Evolutionary conservation across 2,329 filamentous ascomycete genomes (phyloP), one percentile per base, ranked within the genome.

Genomic region (Xylaria sp.): DNA sequence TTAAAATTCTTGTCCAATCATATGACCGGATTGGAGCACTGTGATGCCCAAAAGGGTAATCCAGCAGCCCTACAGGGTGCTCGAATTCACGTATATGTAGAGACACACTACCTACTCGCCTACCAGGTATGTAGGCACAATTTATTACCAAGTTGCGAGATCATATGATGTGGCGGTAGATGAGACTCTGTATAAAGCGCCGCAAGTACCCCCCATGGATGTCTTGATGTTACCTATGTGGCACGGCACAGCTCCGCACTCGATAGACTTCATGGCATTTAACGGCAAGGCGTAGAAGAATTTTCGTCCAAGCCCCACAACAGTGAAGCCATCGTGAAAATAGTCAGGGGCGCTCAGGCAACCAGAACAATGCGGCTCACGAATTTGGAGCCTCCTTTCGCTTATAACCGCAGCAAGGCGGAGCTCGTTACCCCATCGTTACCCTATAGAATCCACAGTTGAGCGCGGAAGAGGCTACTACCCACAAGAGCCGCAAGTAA

Each of bases 371-470:
- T 55, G 63, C 55, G 55, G 41, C 67, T 60, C 41, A 23, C 59
- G 34, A 63, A 34, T 15, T 63, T 66, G 58, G 18, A 50, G 32
- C 52, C 20, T 61, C 32, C 25, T 63, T 50, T 64, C 60, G 63
- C 53, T 57, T 66, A 62, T 55, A 69, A 25, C 63, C 63, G 67
- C 63, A 57, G 53, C 34, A 15, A 20, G 56, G 60, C 36, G 70
- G 72, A 56, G 43, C 58, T 50, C 50, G 67, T 76, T 76, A 76
- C 74, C 70, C 65, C 69, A 75, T 73, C 63, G 71, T 76, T 76
- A 76, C 75, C 72, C 68, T 73, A 76, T 76, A 63, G 69, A 66
- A 76, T 76, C 75, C 75, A 76, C 74, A 56, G 25, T 57, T 57
- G 28, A 53, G 55, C 64, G 46, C 70, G 62, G 63, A 69, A 68